A percentile compares a stretch with the other conserved stretches of the same genome.
These are phyloP conservation scores for Hymenoscyphus repandus DNA, from an alignment of 2,329 filamentous ascomycete species.

Conservation along the genomic window DNA sequence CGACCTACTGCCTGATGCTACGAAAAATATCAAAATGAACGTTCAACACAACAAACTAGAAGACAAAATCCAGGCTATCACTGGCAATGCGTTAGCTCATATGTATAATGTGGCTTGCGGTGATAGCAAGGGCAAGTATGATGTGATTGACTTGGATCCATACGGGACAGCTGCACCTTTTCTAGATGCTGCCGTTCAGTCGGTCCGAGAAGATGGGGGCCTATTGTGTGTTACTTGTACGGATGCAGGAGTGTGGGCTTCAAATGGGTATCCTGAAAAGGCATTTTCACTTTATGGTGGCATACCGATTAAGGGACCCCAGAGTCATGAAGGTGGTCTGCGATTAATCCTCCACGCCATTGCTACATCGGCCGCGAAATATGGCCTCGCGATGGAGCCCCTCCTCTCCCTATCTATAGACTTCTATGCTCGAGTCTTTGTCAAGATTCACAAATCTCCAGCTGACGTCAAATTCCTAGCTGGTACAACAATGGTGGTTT, in stretches of 20 bases:
- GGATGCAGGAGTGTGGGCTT: slow-evolving; percentile 91
- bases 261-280: slow-evolving; percentile 91
- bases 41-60: slow-evolving; percentile 74
- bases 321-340: slow-evolving; percentile 85
- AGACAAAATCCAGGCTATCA: slow-evolving; percentile 65
- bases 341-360: slow-evolving; percentile 81
- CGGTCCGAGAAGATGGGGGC: slow-evolving; percentile 77
- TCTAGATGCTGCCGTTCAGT: slow-evolving; percentile 83
- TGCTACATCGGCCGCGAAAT: slow-evolving; percentile 72
- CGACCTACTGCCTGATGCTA: slow-evolving; percentile 74
- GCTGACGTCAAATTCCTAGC: slow-evolving; percentile 85
- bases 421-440: slow-evolving; percentile 88
- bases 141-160: slow-evolving; percentile 94
- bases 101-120: slow-evolving; percentile 74
- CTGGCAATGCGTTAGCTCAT: slow-evolving; percentile 79
- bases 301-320: slow-evolving; percentile 73
- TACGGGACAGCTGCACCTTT: slow-evolving; percentile 93
- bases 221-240: slow-evolving; percentile 94
- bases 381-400: slow-evolving; percentile 85
- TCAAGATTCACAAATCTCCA: slow-evolving; percentile 73
- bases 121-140: slow-evolving; percentile 50
- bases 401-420: slow-evolving; percentile 91
- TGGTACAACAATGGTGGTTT: slow-evolving; percentile 87
- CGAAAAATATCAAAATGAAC: slow-evolving; percentile 77
- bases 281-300: slow-evolving; percentile 91